Percentiles rank a stretch among this genome's conserved stretches.
Evolutionary conservation across 2,329 filamentous ascomycete species (phyloP).

Genomic region (Zalaria obscura): DNA sequence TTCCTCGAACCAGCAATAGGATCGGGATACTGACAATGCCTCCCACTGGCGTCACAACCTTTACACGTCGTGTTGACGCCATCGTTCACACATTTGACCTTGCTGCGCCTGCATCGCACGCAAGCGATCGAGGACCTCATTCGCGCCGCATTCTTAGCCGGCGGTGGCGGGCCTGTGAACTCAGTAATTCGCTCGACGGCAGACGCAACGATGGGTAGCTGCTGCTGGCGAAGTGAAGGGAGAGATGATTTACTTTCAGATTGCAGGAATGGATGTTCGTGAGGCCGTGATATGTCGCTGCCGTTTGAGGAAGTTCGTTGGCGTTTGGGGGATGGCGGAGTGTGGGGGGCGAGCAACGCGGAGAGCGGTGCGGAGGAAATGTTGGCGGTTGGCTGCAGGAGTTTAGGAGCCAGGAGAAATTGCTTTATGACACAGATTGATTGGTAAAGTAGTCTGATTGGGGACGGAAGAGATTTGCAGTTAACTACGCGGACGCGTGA

Average conservation of each 20-base stretch:
- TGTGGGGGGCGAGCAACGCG: neutral
- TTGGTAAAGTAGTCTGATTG: no score
- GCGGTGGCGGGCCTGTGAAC: neutral
- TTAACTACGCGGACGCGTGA: no score
- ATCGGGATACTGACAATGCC: slow-evolving; percentile 60
- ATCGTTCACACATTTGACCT: slow-evolving; percentile 76
- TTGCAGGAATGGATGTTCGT: no score
- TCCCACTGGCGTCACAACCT: slow-evolving; percentile 55
- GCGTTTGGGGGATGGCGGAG: neutral
- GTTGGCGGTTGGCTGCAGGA: neutral
- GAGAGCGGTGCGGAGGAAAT: neutral
- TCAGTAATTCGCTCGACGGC: neutral
- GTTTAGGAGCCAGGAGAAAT: no score
- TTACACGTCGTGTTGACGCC: slow-evolving; percentile 59
- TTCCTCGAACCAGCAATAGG: slow-evolving; percentile 22
- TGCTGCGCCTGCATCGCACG: slow-evolving; percentile 60
- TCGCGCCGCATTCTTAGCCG: slow-evolving; percentile 10
- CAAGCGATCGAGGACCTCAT: slow-evolving; percentile 75
- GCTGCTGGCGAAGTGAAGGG: neutral
- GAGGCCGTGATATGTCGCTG: neutral
- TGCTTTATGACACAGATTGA: no score
- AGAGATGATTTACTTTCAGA: no score
- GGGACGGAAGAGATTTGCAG: no score
- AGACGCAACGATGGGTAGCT: neutral
- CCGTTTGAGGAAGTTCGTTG: neutral